Evolutionary conservation across 805 yeast species (phyloP), one percentile per base, ranked within the genome.

Genomic region (Tetrapisispora taiwanensis): DNA sequence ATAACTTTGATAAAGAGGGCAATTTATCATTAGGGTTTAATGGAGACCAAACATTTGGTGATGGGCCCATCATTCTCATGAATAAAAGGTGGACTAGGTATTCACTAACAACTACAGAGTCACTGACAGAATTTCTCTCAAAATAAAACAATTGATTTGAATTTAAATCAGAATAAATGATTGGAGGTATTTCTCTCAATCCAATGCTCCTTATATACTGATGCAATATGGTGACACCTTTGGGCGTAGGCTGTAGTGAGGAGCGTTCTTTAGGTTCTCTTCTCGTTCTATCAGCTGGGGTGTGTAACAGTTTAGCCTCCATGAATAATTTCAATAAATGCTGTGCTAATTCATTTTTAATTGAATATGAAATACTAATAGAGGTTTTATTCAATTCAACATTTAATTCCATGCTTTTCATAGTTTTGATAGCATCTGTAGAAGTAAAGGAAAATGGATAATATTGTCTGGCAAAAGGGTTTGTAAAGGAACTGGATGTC

Each of bases 241-340:
- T 90, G 0, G 97, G 88, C 0, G 96, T 86, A 4, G 95, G 95
- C 57, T 90, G 97, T 26, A 86, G 56, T 2, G 68, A 47, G 0
- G 69, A 65, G 4, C 63, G 66, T 0, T 55, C 63, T 41, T 72
- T 72, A 6, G 79, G 70, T 35, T 58, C 64, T 13, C 58, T 50
- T 36, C 83, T 58, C 0, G 95, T 86, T 53, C 90, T 67, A 49
- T 83, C 88, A 3, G 76, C 74, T 0, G 95, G 95, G 13, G 76
- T 74, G 57, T 87, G 95, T 9, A 87, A 51, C 1, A 86, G 62
- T 49, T 76, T 78, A 0, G 85, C 81, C 2, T 67, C 66, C 69
- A 75, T 78, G 54, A 81, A 83, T 22, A 66, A 60, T 30, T 63
- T 63, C 4, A 84, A 44, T 13, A 82, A 57, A 1, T 67, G 65